phyloP scores from a whole-genome alignment of 129 eudicot genomes.

The Artemisia argyi region DNA sequence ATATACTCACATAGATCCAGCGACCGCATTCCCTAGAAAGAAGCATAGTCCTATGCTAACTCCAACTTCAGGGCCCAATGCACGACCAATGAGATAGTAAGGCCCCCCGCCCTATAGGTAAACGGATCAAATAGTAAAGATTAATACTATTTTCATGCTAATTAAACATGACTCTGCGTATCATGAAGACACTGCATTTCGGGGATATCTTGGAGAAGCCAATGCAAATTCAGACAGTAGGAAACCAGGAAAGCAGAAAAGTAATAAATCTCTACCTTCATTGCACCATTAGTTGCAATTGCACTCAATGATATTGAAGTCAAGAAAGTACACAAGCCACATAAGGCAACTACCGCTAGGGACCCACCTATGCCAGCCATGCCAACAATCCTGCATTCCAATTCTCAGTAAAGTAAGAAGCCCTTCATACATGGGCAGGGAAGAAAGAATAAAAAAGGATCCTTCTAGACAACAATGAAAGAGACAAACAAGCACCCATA shows the following conservation, averaged over 20 bases:
- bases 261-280: constrained; percentile 61
- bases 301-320: constrained; percentile 95
- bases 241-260: too few species aligned
- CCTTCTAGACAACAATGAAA: too few species aligned
- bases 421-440: not conserved
- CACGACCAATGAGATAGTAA: constrained; percentile 99
- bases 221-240: too few species aligned
- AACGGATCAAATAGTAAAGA: constrained; percentile 25
- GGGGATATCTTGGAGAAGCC: too few species aligned
- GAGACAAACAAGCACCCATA: too few species aligned
- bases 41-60: constrained; percentile 99
- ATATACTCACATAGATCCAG: constrained; percentile 94
- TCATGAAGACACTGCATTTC: not conserved
- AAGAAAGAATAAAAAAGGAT: not conserved
- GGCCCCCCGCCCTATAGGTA: constrained; percentile 91
- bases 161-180: constrained; percentile 17
- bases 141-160: constrained; percentile 1
- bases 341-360: constrained; percentile 72
- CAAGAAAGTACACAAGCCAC: constrained; percentile 93
- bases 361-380: constrained; percentile 98
- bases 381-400: constrained; percentile 92
- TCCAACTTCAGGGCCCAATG: constrained; percentile 99
- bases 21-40: constrained; percentile 96
- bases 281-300: constrained; percentile 98
- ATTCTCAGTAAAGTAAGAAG: constrained; percentile 24